Evolutionary conservation across 1,139 yeast genomes (phyloP).

Genomic region (Diutina sp.): DNA sequence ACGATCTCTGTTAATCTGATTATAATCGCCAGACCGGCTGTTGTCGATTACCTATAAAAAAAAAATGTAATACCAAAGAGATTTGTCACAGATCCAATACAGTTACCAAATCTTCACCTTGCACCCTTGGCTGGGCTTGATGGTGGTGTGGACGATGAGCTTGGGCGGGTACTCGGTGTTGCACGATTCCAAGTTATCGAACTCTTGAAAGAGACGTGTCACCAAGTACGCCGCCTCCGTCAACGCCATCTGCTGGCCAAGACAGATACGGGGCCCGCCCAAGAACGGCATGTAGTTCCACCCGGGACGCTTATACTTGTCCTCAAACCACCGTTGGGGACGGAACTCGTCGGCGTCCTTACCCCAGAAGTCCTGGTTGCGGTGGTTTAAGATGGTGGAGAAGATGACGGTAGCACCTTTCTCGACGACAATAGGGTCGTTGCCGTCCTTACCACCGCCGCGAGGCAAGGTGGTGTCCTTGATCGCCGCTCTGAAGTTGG

Average conservation of each 20-base stretch:
- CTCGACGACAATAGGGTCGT: neutral
- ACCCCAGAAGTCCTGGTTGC: neutral
- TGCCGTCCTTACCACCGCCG: neutral
- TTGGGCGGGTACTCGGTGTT: neutral
- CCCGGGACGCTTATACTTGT: neutral
- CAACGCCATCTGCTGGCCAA: slow-evolving; percentile 7
- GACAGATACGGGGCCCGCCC: slow-evolving; percentile 50
- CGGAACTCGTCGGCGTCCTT: slow-evolving; percentile 1
- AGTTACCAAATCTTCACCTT: neutral
- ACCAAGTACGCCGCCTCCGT: slow-evolving; percentile 1
- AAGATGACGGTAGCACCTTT: neutral
- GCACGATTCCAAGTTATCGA: neutral
- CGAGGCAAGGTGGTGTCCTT: neutral
- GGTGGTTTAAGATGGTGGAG: neutral
- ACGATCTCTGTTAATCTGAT: too few relatives aligned
- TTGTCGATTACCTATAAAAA: neutral
- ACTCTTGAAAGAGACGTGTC: slow-evolving; percentile 1
- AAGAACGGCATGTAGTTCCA: slow-evolving; percentile 23
- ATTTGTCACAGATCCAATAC: too few relatives aligned
- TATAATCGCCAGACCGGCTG: neutral
- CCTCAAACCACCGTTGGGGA: slow-evolving; percentile 1
- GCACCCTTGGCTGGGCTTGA: neutral
- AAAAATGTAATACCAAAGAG: too few relatives aligned
- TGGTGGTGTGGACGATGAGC: neutral
- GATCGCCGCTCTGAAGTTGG: neutral